Evolutionary conservation across 306 rosid species (phyloP), one percentile per base, ranked within the genome.

Genomic region (Vicia villosa): DNA sequence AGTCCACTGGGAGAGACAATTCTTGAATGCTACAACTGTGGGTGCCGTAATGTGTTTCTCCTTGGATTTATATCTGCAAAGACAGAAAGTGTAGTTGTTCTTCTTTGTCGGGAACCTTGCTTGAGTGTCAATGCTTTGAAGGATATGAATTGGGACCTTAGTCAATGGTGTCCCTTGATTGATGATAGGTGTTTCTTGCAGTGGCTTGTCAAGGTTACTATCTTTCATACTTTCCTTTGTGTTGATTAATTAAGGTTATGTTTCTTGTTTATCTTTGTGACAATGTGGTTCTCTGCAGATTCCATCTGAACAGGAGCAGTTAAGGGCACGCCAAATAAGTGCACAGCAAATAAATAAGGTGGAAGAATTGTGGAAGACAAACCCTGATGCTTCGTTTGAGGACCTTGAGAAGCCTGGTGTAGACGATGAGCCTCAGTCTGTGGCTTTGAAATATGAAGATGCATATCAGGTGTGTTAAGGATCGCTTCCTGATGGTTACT

Each of bases 101-200:
- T 95, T 68, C 97, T 95, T 26, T 95, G 99, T 82, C 86, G 99
- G 28, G 99, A 95, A 74, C 99, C 99, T 77, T 95, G 99, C 84
- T 83, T 95, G 85, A 95, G 90, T 82, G 97, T 91, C 56, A 95
- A 95, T 91, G 99, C 99, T 47, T 83, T 95, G 86, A 95, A 95
- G 95, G 99, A 95, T 80, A 91, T 95, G 99, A 95, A 95, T 79
- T 95, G 99, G 99, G 99, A 95, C 81, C 86, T 95, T 74, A 89
- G 97, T 82, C 99, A 95, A 78, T 95, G 99, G 99, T 95, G 97
- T 68, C 99, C 99, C 72, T 83, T 95, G 85, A 95, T 95, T 71
- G 97, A 91, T 82, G 99, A 95, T 83, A 83, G 99, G 83, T 95
- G 99, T 80, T 95, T 95, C 86, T 75, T 95, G 83, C 99, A 95